Evolutionary conservation across 345 rosid genomes (phyloP).

Genomic region (Ceriops tagal): DNA sequence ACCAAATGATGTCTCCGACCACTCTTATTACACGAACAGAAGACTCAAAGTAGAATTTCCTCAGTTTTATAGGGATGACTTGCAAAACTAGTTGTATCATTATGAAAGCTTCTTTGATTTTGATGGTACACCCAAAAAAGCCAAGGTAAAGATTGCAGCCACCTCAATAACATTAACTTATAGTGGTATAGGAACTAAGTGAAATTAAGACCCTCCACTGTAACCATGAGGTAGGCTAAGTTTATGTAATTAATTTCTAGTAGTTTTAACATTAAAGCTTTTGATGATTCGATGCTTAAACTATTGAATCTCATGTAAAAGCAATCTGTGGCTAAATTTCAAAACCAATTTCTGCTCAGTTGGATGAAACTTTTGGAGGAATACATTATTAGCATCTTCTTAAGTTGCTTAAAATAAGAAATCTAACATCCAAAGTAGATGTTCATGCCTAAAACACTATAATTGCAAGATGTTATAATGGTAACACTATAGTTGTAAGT

Average conservation of each 20-base stretch:
- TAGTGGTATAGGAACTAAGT: no score
- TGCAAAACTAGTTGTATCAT: no score
- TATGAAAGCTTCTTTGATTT: no score
- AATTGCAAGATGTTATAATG: not conserved
- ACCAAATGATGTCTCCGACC: no score
- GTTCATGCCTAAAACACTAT: not conserved
- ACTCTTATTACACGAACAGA: no score
- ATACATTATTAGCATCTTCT: not conserved
- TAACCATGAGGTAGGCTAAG: not conserved
- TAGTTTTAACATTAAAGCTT: not conserved
- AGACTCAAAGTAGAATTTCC: no score
- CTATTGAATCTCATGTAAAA: not conserved
- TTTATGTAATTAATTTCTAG: not conserved
- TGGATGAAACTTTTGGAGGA: not conserved
- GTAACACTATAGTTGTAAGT: no score
- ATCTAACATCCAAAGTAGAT: not conserved
- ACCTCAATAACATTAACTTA: no score
- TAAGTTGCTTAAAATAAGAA: not conserved
- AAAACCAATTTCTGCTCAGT: not conserved
- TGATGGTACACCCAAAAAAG: no score
- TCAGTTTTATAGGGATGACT: no score
- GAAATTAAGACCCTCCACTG: rapidly evolving
- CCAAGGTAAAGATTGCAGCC: no score
- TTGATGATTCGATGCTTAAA: not conserved
- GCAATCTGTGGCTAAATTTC: not conserved